Percentiles rank a stretch among this genome's conserved stretches.
phyloP scores from a whole-genome alignment of 2,329 filamentous ascomycete species.

The Escovopsis weberi region DNA sequence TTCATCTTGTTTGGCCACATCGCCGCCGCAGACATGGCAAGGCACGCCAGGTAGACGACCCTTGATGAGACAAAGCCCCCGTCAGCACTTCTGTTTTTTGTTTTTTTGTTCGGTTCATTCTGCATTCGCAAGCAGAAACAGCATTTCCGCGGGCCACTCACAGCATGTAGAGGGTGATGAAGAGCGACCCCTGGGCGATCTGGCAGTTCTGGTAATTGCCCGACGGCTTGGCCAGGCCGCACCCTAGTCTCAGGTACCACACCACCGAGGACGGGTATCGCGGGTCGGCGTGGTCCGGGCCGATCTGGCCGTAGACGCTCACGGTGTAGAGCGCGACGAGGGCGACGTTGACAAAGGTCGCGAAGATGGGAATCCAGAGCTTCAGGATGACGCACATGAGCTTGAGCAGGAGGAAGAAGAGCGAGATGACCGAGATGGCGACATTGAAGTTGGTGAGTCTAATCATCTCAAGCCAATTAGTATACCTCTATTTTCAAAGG shows the following conservation, averaged over 20 bases:
- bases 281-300: conserved; percentile 56
- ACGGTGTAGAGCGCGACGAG: conserved; percentile 49
- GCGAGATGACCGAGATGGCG: conserved; percentile 58
- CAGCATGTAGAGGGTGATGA: conserved; percentile 51
- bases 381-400: conserved; percentile 55
- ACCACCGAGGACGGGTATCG: conserved; percentile 45
- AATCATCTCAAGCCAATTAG: background rate
- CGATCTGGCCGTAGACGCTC: conserved; percentile 56
- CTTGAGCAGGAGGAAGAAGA: conserved; percentile 63
- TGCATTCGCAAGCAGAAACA: too few relatives aligned
- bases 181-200: conserved; percentile 54
- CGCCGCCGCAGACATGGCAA: conserved; percentile 44
- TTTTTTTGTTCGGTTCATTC: too few relatives aligned
- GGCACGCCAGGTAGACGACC: conserved; percentile 43
- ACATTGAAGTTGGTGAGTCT: conserved; percentile 66
- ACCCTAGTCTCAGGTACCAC: conserved; percentile 65
- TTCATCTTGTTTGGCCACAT: conserved; percentile 42
- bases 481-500: too few relatives aligned
- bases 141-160: conserved; percentile 26
- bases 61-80: conserved; percentile 1
- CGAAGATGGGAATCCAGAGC: conserved; percentile 53
- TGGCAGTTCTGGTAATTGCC: conserved; percentile 44
- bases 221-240: conserved; percentile 41
- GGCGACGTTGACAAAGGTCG: conserved; percentile 39
- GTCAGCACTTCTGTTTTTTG: too few relatives aligned